Evolutionary conservation across 805 yeast species (phyloP), one percentile per base, ranked within the genome.

Genomic region (Teunomyces stri): DNA sequence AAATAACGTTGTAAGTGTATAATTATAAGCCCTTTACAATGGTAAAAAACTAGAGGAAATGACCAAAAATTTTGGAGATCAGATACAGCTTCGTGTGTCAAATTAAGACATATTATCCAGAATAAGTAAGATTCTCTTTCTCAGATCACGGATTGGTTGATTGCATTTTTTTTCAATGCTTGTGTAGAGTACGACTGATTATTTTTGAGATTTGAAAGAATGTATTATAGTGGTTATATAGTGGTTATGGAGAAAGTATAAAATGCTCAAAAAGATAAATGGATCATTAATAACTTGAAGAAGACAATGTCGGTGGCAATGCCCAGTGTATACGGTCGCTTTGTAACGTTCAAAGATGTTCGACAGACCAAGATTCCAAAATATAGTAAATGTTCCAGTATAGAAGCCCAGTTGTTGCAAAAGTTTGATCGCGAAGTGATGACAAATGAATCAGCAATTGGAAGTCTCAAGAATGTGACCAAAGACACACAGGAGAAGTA

Each of bases 401-500:
- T 30, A 3, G 44, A 41, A 21, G 29, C 33, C 2, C 20, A 41
- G n/a, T 30, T 41, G 34, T 30, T 41, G 33, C 36, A 28, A 12
- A 41, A 34, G 25, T 44, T 44, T 27, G 46, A 44, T 13, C 29
- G 20, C 13, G 42, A 44, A 28, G 18, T 44, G 10, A 18, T 44
- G 36, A 10, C 42, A 22, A 34, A 35, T 18, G 33, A 16, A 21
- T 18, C 34, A 25, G 46, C 46, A 13, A 36, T 27, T 6, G 20
- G 12, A 1, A 25, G 28, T 4, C 15, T 44, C n/a, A 18, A 20
- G 28, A 18, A 33, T 22, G 31, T 44, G n/a, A 20, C 35, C 5
- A 7, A 5, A 6, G 46, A 44, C n/a, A 44, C 46, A 4, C 46
- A 36, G 21, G 46, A 44, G 15, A 44, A 44, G 42, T 44, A 44